Base-by-base conservation (phyloP, 805 yeast genomes). In the Naumovozyma castellii region DNA sequence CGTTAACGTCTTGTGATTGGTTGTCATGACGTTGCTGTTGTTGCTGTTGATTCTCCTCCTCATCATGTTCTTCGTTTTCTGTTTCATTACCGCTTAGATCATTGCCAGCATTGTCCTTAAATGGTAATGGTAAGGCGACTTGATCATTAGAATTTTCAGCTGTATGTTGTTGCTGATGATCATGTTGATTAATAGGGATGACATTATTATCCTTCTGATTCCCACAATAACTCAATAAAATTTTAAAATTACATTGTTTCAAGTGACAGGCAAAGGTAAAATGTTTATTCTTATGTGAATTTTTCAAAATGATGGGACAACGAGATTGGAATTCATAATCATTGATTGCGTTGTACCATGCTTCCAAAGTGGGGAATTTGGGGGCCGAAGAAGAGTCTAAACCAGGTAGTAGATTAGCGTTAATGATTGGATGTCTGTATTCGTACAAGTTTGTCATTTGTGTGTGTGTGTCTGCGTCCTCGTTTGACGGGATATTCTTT, bases 251-350 rank as follows among this genome's bases (percentile, higher is more conserved):
- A 39, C 65, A 60, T 37, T 49, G 46, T 38, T 59, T 58, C 35
- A 57, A 40, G 44, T 59, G 62, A 40, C 65, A 60, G 30, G 65
- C 65, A 45, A 56, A 60, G 35, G 65, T 60, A 45, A 57, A 60
- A 46, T 60, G 65, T 36, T 56, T 60, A 40, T 57, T 57, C 32
- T 55, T 51, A 37, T 60, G 65, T 9, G 64, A 59, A 42, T 60
- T 60, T 43, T 60, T 60, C 47, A 60, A 42, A 20, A 60, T 60
- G 19, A 59, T 56, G 1, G 65, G 65, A 32, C 62, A 57, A 13
- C 63, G 37, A 4, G 63, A 56, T 39, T 60, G 61, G 37, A 55
- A 59, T 41, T 60, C 65, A 35, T 60, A 60, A 34, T 60, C 64
- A 36, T 58, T 57, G 29, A 60, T 54, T 25, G 55, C 62, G 35